These are phyloP conservation scores for Porcisia hertigi DNA, from an alignment of 208 protist genomes.

Conservation along the genomic window DNA sequence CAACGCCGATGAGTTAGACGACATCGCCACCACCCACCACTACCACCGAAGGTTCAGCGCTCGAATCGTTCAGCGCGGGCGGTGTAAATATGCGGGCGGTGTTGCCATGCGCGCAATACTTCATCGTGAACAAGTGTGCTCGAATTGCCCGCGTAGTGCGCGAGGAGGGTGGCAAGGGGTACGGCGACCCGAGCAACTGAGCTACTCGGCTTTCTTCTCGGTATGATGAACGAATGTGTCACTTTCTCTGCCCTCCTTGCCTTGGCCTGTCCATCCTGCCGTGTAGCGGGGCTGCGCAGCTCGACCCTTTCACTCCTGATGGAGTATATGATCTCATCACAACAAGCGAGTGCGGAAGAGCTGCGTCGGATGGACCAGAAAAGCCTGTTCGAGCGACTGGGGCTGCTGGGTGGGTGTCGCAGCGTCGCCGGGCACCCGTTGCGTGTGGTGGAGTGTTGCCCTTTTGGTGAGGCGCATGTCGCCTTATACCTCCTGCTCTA, in stretches of 20 bases:
- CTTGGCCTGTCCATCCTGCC: slow-evolving; percentile 43
- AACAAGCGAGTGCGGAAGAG: slow-evolving; percentile 13
- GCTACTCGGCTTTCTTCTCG: slow-evolving; percentile 27
- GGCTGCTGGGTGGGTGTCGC: slow-evolving; percentile 11
- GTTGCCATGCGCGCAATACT: slow-evolving; percentile 37
- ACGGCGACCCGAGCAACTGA: slow-evolving; percentile 13
- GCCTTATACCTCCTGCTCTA: slow-evolving; percentile 13
- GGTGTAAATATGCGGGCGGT: slow-evolving; percentile 6
- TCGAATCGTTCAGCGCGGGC: background rate
- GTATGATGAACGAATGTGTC: slow-evolving; percentile 9
- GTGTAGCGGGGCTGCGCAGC: slow-evolving; percentile 13
- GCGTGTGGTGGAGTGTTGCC: slow-evolving; percentile 16
- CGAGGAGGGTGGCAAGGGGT: slow-evolving; percentile 15
- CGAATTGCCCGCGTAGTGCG: slow-evolving; percentile 28
- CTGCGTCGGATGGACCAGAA: slow-evolving; percentile 4
- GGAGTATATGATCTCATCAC: slow-evolving; percentile 28
- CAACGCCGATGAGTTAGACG: background rate
- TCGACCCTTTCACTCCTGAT: background rate
- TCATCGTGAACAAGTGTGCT: slow-evolving; percentile 40
- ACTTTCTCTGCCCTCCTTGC: slow-evolving; percentile 21
- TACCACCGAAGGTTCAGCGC: background rate
- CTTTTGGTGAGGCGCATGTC: slow-evolving; percentile 26
- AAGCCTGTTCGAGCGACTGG: slow-evolving; percentile 10
- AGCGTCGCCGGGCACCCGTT: slow-evolving; percentile 5
- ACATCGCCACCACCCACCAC: background rate